Percentiles rank a stretch among this genome's conserved stretches.
phyloP scores from a whole-genome alignment of 1,284 basidiomycete species.

The Calocybe gambosa region DNA sequence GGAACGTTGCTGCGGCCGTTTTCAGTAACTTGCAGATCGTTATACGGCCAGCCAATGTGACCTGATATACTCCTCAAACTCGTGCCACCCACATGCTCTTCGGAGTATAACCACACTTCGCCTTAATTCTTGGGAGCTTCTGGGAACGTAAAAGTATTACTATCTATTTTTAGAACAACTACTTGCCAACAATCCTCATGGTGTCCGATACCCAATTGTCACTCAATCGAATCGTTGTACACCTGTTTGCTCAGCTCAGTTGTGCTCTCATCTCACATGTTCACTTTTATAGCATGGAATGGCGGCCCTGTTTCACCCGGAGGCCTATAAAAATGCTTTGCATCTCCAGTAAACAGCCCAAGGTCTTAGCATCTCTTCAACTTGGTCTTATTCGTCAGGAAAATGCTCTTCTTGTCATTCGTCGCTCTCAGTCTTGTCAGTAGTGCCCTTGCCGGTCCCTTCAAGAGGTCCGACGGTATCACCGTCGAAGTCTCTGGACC shows the following conservation, averaged over 20 bases:
- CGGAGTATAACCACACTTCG: not conserved
- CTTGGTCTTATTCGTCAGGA: not conserved
- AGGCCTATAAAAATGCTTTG: not conserved
- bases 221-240: not conserved
- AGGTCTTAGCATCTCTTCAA: constrained; percentile 4
- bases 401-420: constrained; percentile 19
- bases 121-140: not conserved
- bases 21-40: not conserved
- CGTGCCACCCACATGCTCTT: not conserved
- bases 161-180: not conserved
- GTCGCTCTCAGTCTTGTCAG: constrained; percentile 23
- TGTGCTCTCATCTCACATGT: not conserved
- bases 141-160: not conserved
- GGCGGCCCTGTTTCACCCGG: not conserved
- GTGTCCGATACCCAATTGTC: not conserved
- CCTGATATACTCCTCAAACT: not conserved
- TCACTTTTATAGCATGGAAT: not conserved
- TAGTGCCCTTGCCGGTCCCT: constrained; percentile 24
- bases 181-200: not conserved
- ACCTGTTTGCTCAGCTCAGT: not conserved
- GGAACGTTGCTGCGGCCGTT: not conserved
- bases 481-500: constrained; percentile 27
- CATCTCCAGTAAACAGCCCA: not conserved
- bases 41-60: not conserved
- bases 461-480: constrained; percentile 26